Base-by-base conservation (phyloP, 2,329 filamentous ascomycete species). In the Daldinia sp. region DNA sequence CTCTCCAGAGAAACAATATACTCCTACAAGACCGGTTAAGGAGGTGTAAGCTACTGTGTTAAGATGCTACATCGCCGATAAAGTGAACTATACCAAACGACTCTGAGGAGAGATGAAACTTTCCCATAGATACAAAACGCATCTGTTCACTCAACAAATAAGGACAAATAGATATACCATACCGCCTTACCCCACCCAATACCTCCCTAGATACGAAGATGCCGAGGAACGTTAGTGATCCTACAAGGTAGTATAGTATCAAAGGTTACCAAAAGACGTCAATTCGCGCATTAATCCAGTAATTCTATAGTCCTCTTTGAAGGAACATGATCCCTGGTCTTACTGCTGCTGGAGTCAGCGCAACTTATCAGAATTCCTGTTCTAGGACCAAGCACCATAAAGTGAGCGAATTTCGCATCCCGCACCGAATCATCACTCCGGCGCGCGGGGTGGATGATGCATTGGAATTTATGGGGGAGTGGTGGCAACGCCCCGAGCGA, bases 321-420 rank as follows among this genome's bases (percentile, higher is more conserved):
- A 65, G 68, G 58, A 68, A 41, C 18, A 12, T 18, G 15, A 60
- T 63, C 65, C 63, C 18, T 68, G 60, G 23, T 20, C 60, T 61
- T 53, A 53, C 28, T 51, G 4, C 44, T 57, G 26, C 46, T 51
- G 4, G 26, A 18, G 26, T 15, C 6, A 33, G 26, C n/a, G 7
- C 2, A 12, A 33, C 26, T 26, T 18, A 15, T 51, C 54, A 30
- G 55, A 39, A 48, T 6, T 15, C 39, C 33, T 4, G 6, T 26
- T 26, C 35, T 48, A 58, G 57, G 62, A 46, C 60, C 59, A 57
- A 57, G 56, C 12, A 33, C 3, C 6, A 18, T 51, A 18, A 5
- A 33, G 15, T 1, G 7, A 28, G 26, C 13, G 26, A 51, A 33
- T 7, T 3, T 18, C 15, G 15, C 33, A 33, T 33, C 26, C 28